Evolutionary conservation across 257 asterid species (phyloP).

Genomic region (Dorcoceras hygrometricum): DNA sequence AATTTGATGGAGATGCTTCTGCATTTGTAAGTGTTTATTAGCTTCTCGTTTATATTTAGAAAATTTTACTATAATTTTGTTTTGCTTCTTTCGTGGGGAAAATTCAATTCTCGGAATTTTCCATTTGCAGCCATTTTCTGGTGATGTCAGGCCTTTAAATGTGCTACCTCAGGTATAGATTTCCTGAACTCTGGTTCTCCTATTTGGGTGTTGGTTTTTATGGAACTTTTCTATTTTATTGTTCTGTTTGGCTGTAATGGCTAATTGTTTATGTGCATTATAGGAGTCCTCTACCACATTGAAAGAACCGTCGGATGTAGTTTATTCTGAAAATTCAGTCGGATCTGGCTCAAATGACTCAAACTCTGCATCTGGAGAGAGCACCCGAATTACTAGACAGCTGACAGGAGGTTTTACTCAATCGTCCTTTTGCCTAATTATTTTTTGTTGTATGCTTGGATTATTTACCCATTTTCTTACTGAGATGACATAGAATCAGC

Average conservation of each 20-base stretch:
- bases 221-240: constrained; percentile 22
- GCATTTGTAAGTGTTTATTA: constrained; percentile 55
- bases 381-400: constrained; percentile 56
- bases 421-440: neutral
- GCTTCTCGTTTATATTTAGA: neutral
- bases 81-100: neutral
- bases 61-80: neutral
- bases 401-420: constrained; percentile 65
- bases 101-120: constrained; percentile 23
- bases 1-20: constrained; percentile 59
- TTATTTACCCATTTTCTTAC: neutral
- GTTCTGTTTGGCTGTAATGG: constrained; percentile 19
- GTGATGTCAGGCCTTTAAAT: constrained; percentile 69
- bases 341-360: constrained; percentile 30
- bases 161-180: constrained; percentile 67
- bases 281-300: constrained; percentile 50
- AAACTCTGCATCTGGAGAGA: constrained; percentile 31
- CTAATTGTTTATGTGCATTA: constrained; percentile 4
- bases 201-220: neutral
- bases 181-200: constrained; percentile 12
- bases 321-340: constrained; percentile 38
- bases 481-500: constrained; percentile 30
- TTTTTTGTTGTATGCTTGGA: neutral
- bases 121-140: constrained; percentile 54
- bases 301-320: constrained; percentile 54